Base-by-base conservation (phyloP, 164 flowering plant genomes). In the Chimonanthus praecox region DNA sequence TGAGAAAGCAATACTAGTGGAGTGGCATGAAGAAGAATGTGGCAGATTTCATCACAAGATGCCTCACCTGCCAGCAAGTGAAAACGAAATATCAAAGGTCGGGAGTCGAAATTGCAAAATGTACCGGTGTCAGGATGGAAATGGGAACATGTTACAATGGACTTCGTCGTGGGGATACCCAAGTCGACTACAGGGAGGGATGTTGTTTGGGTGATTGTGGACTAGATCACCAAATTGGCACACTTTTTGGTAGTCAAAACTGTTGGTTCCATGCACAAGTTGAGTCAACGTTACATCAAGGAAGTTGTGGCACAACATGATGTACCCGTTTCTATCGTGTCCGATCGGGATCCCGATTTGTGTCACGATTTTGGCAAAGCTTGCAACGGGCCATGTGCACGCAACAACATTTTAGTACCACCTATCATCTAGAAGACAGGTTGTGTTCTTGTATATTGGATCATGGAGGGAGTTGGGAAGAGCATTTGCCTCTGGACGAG, bases 351-450 rank as follows among this genome's bases (percentile, higher is more conserved):
- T 47, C 18, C 3, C 10, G 47, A 9, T 67, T 69, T 45, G 18
- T 51, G 4, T 21, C 62, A 6, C 5, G 6, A 9, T 69, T 49
- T 51, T 49, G 16, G 44, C 4, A 50, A 11, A 68, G 54, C 6
- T 44, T 51, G 5, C 73, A 71, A 44, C 2, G 43, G 3, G 7
- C 50, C 20, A 49, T 71, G 48, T 8, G 33, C 0, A 21, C 33
- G 1, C 33, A 21, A 21, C 0, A 0, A 21, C 33, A 21, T 21
- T 21, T 21, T 9, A 45, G 49, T 20, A 71, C 18, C 6, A 18
- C 72, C 16, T 58, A n/a, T 58, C 64, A 71, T 46, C 73, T 62
- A 16, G 21, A 62, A 8, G 64, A 62, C 64, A 61, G 3, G 64
- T 20, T 62, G 21, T 15, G 5, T 20, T 20, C 64, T 20, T 62